phyloP scores from a whole-genome alignment of 805 yeast genomes.

The Vanderwaltozyma polyspora region DNA sequence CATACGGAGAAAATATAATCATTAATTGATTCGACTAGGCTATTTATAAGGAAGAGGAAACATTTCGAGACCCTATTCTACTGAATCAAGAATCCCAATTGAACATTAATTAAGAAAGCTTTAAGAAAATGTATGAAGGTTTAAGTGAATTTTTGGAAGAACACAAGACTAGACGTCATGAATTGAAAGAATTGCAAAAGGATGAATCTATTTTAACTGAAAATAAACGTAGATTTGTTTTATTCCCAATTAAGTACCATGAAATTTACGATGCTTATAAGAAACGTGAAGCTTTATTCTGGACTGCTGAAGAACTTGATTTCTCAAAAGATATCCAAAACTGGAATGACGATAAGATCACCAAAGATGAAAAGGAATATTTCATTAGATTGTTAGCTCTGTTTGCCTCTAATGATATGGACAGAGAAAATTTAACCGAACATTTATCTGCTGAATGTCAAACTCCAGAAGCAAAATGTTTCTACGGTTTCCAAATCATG shows the following conservation, averaged over 20 bases:
- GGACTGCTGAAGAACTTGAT: conserved; percentile 99
- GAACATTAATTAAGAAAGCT: too few species aligned
- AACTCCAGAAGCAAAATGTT: conserved; percentile 93
- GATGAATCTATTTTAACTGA: conserved; percentile 82
- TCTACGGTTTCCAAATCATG: conserved; percentile 98
- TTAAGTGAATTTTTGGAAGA: conserved; percentile 7
- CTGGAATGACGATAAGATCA: conserved; percentile 74
- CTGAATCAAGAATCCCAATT: too few species aligned
- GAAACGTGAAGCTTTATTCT: conserved; percentile 96
- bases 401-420: conserved; percentile 94
- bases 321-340: conserved; percentile 66
- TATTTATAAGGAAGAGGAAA: too few species aligned
- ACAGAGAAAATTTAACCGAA: conserved; percentile 91
- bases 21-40: too few species aligned
- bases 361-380: conserved; percentile 82
- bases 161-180: conserved; percentile 55
- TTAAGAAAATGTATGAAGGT: not conserved
- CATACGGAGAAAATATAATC: too few species aligned
- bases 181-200: conserved; percentile 60
- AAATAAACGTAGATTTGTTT: conserved; percentile 80
- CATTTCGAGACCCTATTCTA: too few species aligned
- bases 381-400: conserved; percentile 88
- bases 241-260: conserved; percentile 93
- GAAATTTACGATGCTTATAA: conserved; percentile 98
- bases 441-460: conserved; percentile 95